Percentiles rank a stretch among this genome's conserved stretches.
Conservation (phyloP, 345 rosid species). For the Gossypium anomalum region DNA sequence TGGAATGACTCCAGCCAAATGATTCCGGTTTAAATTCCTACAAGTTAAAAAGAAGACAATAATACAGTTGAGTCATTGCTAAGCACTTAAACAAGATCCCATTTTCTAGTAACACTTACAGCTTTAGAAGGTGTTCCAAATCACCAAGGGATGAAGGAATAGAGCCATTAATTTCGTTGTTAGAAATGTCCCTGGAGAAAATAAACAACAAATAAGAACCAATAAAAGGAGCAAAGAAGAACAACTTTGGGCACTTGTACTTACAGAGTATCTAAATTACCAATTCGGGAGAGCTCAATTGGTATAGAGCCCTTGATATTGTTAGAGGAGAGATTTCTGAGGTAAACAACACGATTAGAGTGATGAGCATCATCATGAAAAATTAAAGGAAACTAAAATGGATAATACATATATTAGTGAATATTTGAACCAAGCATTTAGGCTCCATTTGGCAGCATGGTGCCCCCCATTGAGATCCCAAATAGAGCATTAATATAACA, state of each 20-base stretch:
- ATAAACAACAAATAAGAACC: background rate
- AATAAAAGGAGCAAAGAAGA: conserved; percentile 1
- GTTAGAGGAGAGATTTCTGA: conserved; percentile 84
- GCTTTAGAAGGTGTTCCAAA: conserved; percentile 88
- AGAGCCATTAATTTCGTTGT: conserved; percentile 69
- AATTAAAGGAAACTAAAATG: background rate
- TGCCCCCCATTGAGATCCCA: background rate
- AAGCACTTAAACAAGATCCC: conserved; percentile 11
- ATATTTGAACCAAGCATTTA: background rate
- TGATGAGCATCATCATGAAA: background rate
- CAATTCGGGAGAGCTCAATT: conserved; percentile 80
- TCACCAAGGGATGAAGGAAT: conserved; percentile 94
- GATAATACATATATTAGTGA: background rate
- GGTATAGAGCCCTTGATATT: conserved; percentile 74
- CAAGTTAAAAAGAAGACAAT: conserved; percentile 16
- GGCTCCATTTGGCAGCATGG: background rate
- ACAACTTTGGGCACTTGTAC: conserved; percentile 23
- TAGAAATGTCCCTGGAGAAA: conserved; percentile 70
- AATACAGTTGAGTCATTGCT: conserved; percentile 2
- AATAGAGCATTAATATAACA: background rate
- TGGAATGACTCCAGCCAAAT: conserved; percentile 64
- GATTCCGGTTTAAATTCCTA: conserved; percentile 85
- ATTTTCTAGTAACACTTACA: conserved; percentile 45
- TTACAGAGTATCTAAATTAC: conserved; percentile 90
- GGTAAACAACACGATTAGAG: background rate